Percentiles rank a stretch among this genome's conserved stretches.
Conservation (phyloP, 2,329 filamentous ascomycete genomes). For the Penicillium sp. region DNA sequence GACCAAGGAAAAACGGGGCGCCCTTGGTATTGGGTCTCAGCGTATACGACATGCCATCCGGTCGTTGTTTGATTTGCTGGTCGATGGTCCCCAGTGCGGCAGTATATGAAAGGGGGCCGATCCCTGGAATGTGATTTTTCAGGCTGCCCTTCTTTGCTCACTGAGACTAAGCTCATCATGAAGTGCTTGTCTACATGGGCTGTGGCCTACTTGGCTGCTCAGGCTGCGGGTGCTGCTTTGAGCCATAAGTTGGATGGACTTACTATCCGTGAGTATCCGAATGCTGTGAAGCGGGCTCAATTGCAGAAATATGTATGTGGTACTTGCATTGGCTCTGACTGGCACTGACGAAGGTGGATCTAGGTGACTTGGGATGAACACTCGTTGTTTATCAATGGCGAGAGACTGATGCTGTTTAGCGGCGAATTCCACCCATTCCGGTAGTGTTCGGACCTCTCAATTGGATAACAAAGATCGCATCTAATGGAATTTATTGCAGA, state of each 20-base stretch:
- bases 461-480: background rate
- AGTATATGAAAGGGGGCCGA: constrained; percentile 20
- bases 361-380: constrained; percentile 69
- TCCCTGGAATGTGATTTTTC: constrained; percentile 9
- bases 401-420: constrained; percentile 69
- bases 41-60: constrained; percentile 5
- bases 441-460: constrained; percentile 27
- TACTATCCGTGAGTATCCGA: constrained; percentile 43
- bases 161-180: constrained; percentile 28
- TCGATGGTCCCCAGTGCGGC: constrained; percentile 1
- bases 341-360: background rate
- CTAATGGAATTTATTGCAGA: constrained; percentile 31
- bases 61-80: constrained; percentile 5
- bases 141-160: background rate
- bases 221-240: constrained; percentile 49
- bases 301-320: constrained; percentile 56
- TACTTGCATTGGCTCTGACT: background rate
- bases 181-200: constrained; percentile 37
- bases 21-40: constrained; percentile 1
- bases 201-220: constrained; percentile 42
- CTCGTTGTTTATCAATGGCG: constrained; percentile 67
- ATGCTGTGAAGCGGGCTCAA: constrained; percentile 45
- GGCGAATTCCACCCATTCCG: constrained; percentile 72
- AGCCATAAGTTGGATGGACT: constrained; percentile 51
- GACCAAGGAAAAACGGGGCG: background rate